Evolutionary conservation across 2,329 filamentous ascomycete species (phyloP).

Genomic region (Dactylonectria macrodidyma): DNA sequence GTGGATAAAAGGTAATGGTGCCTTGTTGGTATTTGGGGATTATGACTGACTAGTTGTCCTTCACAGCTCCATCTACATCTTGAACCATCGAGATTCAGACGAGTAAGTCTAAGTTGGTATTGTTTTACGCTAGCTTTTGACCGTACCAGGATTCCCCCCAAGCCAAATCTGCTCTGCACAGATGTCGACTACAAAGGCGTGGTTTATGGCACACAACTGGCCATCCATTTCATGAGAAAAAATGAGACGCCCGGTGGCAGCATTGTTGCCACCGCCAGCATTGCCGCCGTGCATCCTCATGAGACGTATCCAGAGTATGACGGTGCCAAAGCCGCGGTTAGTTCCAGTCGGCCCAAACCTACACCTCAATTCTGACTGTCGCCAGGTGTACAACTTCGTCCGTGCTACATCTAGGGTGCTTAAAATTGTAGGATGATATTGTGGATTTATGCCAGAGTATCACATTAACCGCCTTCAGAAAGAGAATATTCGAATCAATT

Average conservation of each 20-base stretch:
- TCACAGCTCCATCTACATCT: conserved; percentile 59
- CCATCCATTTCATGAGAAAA: conserved; percentile 68
- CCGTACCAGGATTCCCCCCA: conserved; percentile 53
- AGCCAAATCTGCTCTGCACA: conserved; percentile 61
- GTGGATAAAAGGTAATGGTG: conserved; percentile 54
- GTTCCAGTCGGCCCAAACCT: not conserved
- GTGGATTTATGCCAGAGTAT: not conserved
- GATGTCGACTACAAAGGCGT: conserved; percentile 68
- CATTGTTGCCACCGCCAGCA: conserved; percentile 61
- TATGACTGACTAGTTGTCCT: not conserved
- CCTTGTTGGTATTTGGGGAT: not conserved
- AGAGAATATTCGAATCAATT: conserved; percentile 65
- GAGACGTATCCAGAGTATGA: conserved; percentile 63
- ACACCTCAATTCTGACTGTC: not conserved
- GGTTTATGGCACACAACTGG: conserved; percentile 63
- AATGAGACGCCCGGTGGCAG: conserved; percentile 60
- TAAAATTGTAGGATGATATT: conserved; percentile 43
- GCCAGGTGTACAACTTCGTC: conserved; percentile 51
- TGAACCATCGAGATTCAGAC: conserved; percentile 36
- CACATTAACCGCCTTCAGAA: conserved; percentile 47
- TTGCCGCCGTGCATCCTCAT: conserved; percentile 61
- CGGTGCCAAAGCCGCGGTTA: conserved; percentile 65
- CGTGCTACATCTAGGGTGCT: conserved; percentile 56
- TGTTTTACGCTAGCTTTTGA: not conserved
- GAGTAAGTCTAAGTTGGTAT: conserved; percentile 12